Percentiles rank a stretch among this genome's conserved stretches.
Conservation (phyloP, 371 early-diverging fungal species). For the Amoeboaphelidium protococcarum region DNA sequence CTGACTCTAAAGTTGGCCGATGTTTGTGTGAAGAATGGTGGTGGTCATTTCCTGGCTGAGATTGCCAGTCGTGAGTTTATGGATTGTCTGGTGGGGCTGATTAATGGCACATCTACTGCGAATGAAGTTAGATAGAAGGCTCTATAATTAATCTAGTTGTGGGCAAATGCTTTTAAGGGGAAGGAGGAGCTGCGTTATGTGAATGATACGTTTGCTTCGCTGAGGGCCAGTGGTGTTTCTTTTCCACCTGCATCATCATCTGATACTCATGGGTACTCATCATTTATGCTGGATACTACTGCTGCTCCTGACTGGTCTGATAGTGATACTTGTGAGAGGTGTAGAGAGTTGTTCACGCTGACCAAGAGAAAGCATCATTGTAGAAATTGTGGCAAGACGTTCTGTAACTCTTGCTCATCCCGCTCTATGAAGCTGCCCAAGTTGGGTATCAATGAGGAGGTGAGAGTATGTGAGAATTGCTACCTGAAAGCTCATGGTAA, state of each 20-base stretch:
- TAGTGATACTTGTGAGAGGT: conserved; percentile 67
- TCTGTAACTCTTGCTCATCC: conserved; percentile 67
- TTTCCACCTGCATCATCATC: not conserved
- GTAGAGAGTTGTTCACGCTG: conserved; percentile 58
- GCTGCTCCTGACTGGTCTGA: conserved; percentile 89
- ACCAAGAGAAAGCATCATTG: conserved; percentile 93
- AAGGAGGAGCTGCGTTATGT: conserved; percentile 43
- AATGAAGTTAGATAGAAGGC: conserved; percentile 40
- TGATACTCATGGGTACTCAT: conserved; percentile 6
- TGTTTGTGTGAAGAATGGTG: conserved; percentile 78
- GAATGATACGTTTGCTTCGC: conserved; percentile 32
- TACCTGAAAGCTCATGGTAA: too few species aligned
- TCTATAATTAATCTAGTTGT: conserved; percentile 47
- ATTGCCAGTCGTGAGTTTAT: conserved; percentile 65
- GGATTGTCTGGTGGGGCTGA: conserved; percentile 37
- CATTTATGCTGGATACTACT: conserved; percentile 30
- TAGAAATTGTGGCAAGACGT: conserved; percentile 76
- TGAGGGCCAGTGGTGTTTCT: conserved; percentile 30
- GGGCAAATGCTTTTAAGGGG: conserved; percentile 52
- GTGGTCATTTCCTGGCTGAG: conserved; percentile 51
- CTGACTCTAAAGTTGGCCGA: conserved; percentile 58
- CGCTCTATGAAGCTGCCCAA: conserved; percentile 51
- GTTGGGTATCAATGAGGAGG: conserved; percentile 54
- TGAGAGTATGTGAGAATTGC: conserved; percentile 80
- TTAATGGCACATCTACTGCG: conserved; percentile 25